Base-by-base conservation (phyloP, 805 yeast genomes). In the Pichia thaimueangensis region DNA sequence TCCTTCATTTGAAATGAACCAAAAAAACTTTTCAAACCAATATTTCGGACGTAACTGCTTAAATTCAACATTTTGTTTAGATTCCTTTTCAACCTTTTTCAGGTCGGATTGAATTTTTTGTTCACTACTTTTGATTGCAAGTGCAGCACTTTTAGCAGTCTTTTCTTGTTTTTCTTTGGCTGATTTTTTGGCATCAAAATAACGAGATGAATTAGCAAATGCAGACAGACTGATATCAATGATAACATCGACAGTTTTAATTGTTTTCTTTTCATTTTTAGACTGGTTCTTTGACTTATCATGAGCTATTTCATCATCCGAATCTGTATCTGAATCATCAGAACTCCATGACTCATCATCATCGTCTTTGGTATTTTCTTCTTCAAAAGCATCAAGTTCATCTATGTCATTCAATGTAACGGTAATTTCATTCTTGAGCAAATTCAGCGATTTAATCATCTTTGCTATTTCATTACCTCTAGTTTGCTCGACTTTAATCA, bases 1-100 rank as follows among this genome's bases (percentile, higher is more conserved):
- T 0, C 93, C 89, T 57, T 91, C 97, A 50, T 82, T 79, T 0
- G 96, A 76, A n/a, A 89, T 69, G 56, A 93, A 93, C 98, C 98
- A 93, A 55, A 72, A 78, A 60, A 82, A 91, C 61, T 91, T 93
- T 58, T 93, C 98, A 65, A 93, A 93, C 86, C 96, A 89, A 57
- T 70, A 81, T 36, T 86, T 87, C 5, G 75, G 69, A 36, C 97
- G 73, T 25, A 84, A 65, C 30, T 74, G 78, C 47, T 75, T 80
- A 43, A 82, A 64, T 22, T 56, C 63, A 19, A 53, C 49, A 5
- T 69, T 69, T 36, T 70, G 70, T 39, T 71, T 71, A 35, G 81
- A 78, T 45, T 76, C 77, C 38, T 72, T 72, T 39, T 76, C 78
- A 45, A 85, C 63, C 51, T 74, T 76, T 42, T 77, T 76, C 54